Evolutionary conservation across 2,329 filamentous ascomycete genomes (phyloP).

Genomic region (Cytospora paraplurivora): DNA sequence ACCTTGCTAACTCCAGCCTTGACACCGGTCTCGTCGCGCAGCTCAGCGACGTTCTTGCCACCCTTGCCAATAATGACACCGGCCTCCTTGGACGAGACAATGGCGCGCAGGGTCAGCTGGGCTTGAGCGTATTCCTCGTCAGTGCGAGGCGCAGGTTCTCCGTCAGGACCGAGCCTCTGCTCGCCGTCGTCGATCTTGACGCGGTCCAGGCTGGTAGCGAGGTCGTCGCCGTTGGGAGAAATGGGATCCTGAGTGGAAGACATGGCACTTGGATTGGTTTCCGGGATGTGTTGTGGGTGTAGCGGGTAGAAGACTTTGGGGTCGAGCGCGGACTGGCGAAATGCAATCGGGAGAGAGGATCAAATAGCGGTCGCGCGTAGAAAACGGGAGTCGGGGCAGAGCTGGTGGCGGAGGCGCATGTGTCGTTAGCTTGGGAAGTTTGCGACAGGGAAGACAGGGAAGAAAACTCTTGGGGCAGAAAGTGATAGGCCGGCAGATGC

Average conservation of each 20-base stretch:
- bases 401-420: constrained; percentile 24
- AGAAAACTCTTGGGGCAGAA: background rate
- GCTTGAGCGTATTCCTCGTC: constrained; percentile 96
- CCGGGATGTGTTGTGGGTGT: background rate
- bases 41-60: constrained; percentile 96
- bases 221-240: constrained; percentile 60
- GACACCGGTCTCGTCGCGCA: constrained; percentile 96
- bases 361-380: constrained; percentile 21
- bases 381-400: constrained; percentile 16
- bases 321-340: constrained; percentile 13
- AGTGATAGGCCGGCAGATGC: background rate
- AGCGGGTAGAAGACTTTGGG: background rate
- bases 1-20: constrained; percentile 99
- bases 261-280: constrained; percentile 49
- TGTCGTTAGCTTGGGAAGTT: constrained; percentile 9
- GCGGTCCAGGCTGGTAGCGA: constrained; percentile 64
- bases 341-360: constrained; percentile 1
- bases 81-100: constrained; percentile 98
- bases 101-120: constrained; percentile 91
- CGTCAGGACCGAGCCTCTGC: constrained; percentile 66
- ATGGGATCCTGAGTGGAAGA: constrained; percentile 62
- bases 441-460: background rate
- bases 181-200: constrained; percentile 66
- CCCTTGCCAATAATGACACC: constrained; percentile 99
- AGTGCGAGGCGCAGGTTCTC: constrained; percentile 81